Evolutionary conservation across 768 basidiomycete species (phyloP).

Genomic region (Trametes coccinea): DNA sequence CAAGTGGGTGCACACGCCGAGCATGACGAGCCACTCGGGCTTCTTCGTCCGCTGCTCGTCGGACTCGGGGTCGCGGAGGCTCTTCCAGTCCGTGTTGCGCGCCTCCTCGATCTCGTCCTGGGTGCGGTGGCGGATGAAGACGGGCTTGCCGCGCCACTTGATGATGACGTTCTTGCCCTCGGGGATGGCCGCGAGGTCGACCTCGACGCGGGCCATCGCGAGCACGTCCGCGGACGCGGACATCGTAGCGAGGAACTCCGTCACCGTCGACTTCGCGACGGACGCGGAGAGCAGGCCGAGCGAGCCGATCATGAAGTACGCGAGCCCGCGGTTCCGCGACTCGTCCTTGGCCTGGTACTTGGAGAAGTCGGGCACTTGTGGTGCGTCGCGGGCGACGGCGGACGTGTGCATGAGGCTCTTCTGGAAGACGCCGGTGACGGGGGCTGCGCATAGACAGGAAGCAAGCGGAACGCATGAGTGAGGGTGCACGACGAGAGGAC

Average conservation of each 20-base stretch:
- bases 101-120: conserved; percentile 91
- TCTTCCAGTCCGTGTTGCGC: conserved; percentile 78
- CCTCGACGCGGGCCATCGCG: conserved; percentile 96
- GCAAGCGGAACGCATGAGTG: conserved; percentile 11
- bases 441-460: too few species aligned
- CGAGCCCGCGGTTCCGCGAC: conserved; percentile 69
- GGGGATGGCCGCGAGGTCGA: conserved; percentile 86
- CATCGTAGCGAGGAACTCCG: conserved; percentile 95
- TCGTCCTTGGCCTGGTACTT: conserved; percentile 73
- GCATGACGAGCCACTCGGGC: conserved; percentile 95
- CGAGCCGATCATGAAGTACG: conserved; percentile 89
- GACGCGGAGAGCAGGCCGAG: conserved; percentile 94
- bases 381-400: conserved; percentile 62
- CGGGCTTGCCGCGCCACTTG: conserved; percentile 99
- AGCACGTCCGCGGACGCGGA: conserved; percentile 96
- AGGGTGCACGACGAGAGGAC: neutral
- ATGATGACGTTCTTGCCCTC: conserved; percentile 97
- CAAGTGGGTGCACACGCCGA: conserved; percentile 94
- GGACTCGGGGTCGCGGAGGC: conserved; percentile 86
- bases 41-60: conserved; percentile 89
- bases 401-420: conserved; percentile 82
- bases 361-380: conserved; percentile 87
- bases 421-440: conserved; percentile 55
- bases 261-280: conserved; percentile 89
- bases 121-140: conserved; percentile 98